Base-by-base conservation (phyloP, 768 basidiomycete species). In the Russula dissimulans region DNA sequence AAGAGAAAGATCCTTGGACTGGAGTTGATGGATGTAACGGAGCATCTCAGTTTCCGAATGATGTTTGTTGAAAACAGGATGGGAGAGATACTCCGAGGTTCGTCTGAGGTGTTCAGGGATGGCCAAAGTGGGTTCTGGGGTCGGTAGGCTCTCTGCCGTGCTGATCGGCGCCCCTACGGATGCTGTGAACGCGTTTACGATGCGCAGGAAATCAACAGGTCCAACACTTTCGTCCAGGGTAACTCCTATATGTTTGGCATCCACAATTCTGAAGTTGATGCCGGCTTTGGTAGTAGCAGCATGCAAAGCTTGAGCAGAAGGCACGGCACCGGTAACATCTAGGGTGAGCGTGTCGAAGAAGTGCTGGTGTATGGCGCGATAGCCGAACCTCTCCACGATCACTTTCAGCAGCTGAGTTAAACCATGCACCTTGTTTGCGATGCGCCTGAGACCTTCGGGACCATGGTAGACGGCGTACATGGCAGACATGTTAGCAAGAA, bases 41-140 rank as follows among this genome's bases (percentile, higher is more conserved):
- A 99, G 78, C 89, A 99, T 94, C 75, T 97, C 94, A 0, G 97
- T 99, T 77, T 99, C 97, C 5, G 94, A 95, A 71, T 98, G 95
- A 69, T 97, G 89, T 57, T 87, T 84, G 78, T 97, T 98, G 78
- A 95, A 99, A 42, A 97, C 91, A 1, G 90, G 81, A 71, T 99
- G 91, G 0, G 83, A 80, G 11, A 99, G 79, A 74, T 84, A 90
- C 44, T 81, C 74, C 3, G 89, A 87, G 2, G 78, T 83, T 45
- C 86, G 85, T 49, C 71, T 77, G 54, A 89, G 76, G 34, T 68
- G 63, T 10, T 75, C 61, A n/a, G 87, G 85, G 52, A 92, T 79
- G n/a, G 77, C 67, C 11, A 69, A 54, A 5, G 67, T 66, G 1
- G 80, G 76, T 45, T 78, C 74, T 47, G 79, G 69, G 29, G 58